Evolutionary conservation across 768 basidiomycete genomes (phyloP).

Genomic region (Lactarius sp.): DNA sequence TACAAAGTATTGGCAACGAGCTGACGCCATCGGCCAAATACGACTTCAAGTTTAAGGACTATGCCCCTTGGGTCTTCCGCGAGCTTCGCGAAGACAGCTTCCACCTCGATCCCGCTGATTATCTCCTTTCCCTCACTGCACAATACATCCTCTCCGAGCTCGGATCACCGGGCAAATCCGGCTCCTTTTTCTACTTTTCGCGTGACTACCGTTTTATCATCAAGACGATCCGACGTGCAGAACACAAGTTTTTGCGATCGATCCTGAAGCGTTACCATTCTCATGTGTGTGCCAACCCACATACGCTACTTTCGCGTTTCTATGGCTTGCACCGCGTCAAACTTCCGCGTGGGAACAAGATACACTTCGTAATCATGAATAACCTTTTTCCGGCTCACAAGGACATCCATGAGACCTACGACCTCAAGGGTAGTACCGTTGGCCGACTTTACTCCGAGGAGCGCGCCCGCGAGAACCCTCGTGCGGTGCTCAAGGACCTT

Average conservation of each 20-base stretch:
- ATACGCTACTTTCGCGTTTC: constrained; percentile 89
- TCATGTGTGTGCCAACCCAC: constrained; percentile 86
- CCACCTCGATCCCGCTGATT: constrained; percentile 94
- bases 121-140: constrained; percentile 91
- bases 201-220: constrained; percentile 99
- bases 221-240: constrained; percentile 93
- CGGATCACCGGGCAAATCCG: constrained; percentile 96
- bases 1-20: constrained; percentile 85
- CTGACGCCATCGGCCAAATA: constrained; percentile 96
- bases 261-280: constrained; percentile 81
- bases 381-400: constrained; percentile 97
- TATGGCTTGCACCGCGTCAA: constrained; percentile 98
- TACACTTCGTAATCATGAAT: constrained; percentile 99
- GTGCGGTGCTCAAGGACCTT: constrained; percentile 90
- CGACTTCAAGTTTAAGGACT: constrained; percentile 99
- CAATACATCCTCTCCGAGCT: constrained; percentile 98
- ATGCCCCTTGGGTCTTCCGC: constrained; percentile 97
- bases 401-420: constrained; percentile 96
- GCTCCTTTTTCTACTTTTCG: constrained; percentile 99
- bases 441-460: constrained; percentile 87
- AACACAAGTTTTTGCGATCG: constrained; percentile 87
- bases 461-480: constrained; percentile 66
- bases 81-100: constrained; percentile 92
- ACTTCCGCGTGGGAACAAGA: constrained; percentile 87
- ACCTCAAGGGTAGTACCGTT: constrained; percentile 92